These are phyloP conservation scores for Myxozyma neotropica DNA, from an alignment of 805 yeast species.

Conservation along the genomic window DNA sequence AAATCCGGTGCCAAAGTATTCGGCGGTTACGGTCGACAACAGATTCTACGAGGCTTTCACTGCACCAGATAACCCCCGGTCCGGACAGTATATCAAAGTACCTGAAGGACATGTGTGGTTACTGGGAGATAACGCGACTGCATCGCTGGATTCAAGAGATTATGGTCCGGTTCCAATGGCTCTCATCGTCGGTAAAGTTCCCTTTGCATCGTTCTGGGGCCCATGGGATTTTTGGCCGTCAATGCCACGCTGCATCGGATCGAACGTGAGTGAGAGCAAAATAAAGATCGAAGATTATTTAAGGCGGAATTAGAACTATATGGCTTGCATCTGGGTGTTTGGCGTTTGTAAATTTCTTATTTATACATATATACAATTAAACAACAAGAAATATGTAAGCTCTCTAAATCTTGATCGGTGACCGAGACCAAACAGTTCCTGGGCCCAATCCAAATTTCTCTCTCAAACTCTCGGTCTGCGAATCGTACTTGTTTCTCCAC, in stretches of 20 bases:
- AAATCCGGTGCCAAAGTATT: slow-evolving; percentile 15
- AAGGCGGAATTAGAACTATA: not conserved
- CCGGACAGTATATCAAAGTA: slow-evolving; percentile 61
- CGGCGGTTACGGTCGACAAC: not conserved
- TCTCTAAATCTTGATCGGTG: slow-evolving; percentile 22
- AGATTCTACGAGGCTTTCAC: slow-evolving; percentile 2
- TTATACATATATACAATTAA: not conserved
- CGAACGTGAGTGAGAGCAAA: not conserved
- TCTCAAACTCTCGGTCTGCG: slow-evolving; percentile 69
- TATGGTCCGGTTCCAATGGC: slow-evolving; percentile 92
- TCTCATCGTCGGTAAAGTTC: slow-evolving; percentile 78
- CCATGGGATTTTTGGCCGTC: slow-evolving; percentile 17
- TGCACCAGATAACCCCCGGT: slow-evolving; percentile 40
- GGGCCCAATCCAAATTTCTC: slow-evolving; percentile 67
- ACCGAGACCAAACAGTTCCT: slow-evolving; percentile 62
- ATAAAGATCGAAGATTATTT: not conserved
- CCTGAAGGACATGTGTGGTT: slow-evolving; percentile 98
- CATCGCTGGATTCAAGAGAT: slow-evolving; percentile 84
- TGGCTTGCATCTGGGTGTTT: no score
- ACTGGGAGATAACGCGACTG: slow-evolving; percentile 90
- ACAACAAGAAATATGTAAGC: not conserved
- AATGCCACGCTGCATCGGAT: slow-evolving; percentile 16
- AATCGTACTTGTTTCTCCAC: slow-evolving; percentile 86
- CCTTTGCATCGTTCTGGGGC: slow-evolving; percentile 23
- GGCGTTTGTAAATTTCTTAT: not conserved